A percentile compares a stretch with the other conserved stretches of the same genome.
Evolutionary conservation across 257 asterid species (phyloP).

Genomic region (Eucommia ulmoides): DNA sequence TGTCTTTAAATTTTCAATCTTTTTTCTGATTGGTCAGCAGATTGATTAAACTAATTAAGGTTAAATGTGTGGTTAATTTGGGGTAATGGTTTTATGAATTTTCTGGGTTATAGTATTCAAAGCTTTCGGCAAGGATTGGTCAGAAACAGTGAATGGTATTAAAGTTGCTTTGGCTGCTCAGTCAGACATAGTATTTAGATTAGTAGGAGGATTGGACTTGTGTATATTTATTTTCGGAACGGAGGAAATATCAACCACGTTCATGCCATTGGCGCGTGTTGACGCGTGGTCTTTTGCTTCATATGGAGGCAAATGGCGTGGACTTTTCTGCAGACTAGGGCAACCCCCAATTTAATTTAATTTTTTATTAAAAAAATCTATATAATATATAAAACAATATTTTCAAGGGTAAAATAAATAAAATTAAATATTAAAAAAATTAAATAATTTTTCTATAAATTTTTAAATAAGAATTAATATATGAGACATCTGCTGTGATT

Average conservation of each 20-base stretch:
- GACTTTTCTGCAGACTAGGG: no score
- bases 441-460: no score
- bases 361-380: no score
- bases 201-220: background rate
- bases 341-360: no score
- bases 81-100: background rate
- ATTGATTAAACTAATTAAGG: background rate
- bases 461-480: no score
- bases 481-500: no score
- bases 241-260: background rate
- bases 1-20: background rate
- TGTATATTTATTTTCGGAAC: no score
- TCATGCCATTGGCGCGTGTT: background rate
- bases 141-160: slow-evolving; percentile 18
- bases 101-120: background rate
- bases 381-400: no score
- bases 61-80: background rate
- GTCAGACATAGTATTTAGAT: slow-evolving; percentile 4
- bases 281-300: background rate
- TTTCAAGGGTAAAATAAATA: no score
- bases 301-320: background rate
- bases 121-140: slow-evolving; percentile 17
- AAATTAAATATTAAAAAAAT: no score
- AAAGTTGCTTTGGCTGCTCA: slow-evolving; percentile 14
- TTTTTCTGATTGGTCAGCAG: slow-evolving; percentile 9